These are phyloP conservation scores for Arthrobotrys megalospora DNA, from an alignment of 2,329 filamentous ascomycete genomes.

Conservation along the genomic window DNA sequence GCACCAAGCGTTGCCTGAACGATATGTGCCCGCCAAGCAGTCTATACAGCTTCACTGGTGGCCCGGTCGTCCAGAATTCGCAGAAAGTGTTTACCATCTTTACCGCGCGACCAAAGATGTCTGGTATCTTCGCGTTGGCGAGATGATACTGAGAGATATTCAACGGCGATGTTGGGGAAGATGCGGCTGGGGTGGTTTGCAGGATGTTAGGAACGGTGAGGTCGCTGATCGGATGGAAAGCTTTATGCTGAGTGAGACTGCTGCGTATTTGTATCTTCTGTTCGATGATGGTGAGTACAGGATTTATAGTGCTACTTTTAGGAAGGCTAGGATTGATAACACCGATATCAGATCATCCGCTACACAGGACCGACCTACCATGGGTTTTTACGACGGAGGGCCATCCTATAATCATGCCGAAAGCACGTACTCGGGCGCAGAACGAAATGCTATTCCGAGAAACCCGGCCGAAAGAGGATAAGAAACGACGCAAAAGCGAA, in stretches of 20 bases:
- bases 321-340: neutral
- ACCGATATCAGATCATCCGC: slow-evolving; percentile 76
- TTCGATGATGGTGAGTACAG: slow-evolving; percentile 74
- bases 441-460: slow-evolving; percentile 52
- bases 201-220: slow-evolving; percentile 73
- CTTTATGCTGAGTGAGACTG: slow-evolving; percentile 96
- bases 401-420: slow-evolving; percentile 88
- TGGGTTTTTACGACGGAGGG: slow-evolving; percentile 97
- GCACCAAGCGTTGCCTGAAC: slow-evolving; percentile 92
- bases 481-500: neutral
- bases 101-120: slow-evolving; percentile 93
- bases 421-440: slow-evolving; percentile 6
- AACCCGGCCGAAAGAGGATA: slow-evolving; percentile 58
- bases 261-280: slow-evolving; percentile 93
- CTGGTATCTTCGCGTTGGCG: slow-evolving; percentile 95
- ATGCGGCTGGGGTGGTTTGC: slow-evolving; percentile 85
- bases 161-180: slow-evolving; percentile 87
- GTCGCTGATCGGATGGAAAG: slow-evolving; percentile 97
- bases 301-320: neutral
- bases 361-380: slow-evolving; percentile 87
- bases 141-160: slow-evolving; percentile 94
- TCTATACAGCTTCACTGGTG: slow-evolving; percentile 94
- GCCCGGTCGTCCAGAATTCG: slow-evolving; percentile 94
- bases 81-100: slow-evolving; percentile 96
- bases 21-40: slow-evolving; percentile 84